Percentiles rank a stretch among this genome's conserved stretches.
phyloP scores from a whole-genome alignment of 2,329 filamentous ascomycete species.

The Dothideomycetidae sp. region DNA sequence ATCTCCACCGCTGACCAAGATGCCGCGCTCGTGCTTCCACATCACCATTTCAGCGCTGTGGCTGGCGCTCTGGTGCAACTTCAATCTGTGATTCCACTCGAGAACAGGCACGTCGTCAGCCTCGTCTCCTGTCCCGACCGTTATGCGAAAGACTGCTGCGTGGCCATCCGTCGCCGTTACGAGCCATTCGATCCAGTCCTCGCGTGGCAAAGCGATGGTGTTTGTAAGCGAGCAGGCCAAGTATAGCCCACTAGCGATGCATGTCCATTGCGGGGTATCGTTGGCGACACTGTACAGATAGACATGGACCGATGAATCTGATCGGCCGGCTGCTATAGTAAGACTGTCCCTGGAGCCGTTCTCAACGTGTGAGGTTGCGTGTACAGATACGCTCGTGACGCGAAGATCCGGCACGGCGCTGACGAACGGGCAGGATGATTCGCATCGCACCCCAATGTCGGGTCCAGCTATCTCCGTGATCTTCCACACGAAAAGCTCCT shows the following conservation, averaged over 20 bases:
- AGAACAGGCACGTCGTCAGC: conserved; percentile 5
- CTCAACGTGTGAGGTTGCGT: not conserved
- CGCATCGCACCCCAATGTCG: conserved; percentile 38
- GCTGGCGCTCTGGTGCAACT: conserved; percentile 67
- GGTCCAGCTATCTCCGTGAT: conserved; percentile 41
- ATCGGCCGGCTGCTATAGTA: conserved; percentile 2
- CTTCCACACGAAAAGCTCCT: conserved; percentile 82
- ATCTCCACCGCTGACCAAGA: conserved; percentile 69
- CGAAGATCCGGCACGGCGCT: conserved; percentile 52
- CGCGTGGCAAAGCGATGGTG: conserved; percentile 25
- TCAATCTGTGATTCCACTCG: conserved; percentile 27
- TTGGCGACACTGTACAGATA: conserved; percentile 13
- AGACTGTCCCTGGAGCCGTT: not conserved
- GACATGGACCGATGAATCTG: conserved; percentile 3
- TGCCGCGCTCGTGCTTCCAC: conserved; percentile 22
- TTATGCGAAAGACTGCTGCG: conserved; percentile 43
- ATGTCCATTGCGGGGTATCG: conserved; percentile 20
- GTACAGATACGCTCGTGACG: conserved; percentile 64
- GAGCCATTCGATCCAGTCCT: not conserved
- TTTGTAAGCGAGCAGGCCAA: conserved; percentile 56
- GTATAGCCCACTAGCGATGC: conserved; percentile 28
- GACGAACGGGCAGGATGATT: conserved; percentile 36
- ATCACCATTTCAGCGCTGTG: conserved; percentile 38
- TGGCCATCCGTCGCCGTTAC: conserved; percentile 60
- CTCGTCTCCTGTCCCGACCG: not conserved